Conservation (phyloP, 768 basidiomycete species). For the Gymnopilus junonius region DNA sequence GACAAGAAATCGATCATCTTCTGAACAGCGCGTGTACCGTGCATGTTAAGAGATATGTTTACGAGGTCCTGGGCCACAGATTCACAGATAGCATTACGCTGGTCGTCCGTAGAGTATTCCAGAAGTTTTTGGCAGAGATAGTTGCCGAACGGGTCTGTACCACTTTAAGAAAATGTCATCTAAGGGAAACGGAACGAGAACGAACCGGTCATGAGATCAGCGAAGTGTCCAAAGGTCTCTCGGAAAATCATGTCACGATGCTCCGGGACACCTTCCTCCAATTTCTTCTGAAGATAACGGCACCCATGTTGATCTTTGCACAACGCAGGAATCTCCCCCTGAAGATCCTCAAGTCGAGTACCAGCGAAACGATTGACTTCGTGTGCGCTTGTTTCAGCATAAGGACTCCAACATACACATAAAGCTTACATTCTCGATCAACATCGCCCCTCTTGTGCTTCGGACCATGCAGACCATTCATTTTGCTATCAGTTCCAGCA, state of each 20-base stretch:
- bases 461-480: constrained; percentile 89
- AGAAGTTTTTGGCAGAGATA: constrained; percentile 98
- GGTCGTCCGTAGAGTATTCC: constrained; percentile 97
- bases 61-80: constrained; percentile 97
- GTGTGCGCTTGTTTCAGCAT: constrained; percentile 10
- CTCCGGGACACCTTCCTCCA: constrained; percentile 94
- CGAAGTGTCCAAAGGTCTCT: constrained; percentile 97
- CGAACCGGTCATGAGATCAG: constrained; percentile 96
- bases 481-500: constrained; percentile 66
- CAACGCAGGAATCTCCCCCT: constrained; percentile 90
- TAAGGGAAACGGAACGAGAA: constrained; percentile 6
- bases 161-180: constrained; percentile 5
- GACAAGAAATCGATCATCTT: constrained; percentile 99
- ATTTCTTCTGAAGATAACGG: constrained; percentile 97
- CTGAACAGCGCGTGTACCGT: constrained; percentile 98
- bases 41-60: constrained; percentile 99
- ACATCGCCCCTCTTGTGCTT: constrained; percentile 95
- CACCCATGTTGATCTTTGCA: constrained; percentile 99
- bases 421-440: constrained; percentile 75
- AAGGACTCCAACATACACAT: neutral
- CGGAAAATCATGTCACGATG: constrained; percentile 99
- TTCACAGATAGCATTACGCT: constrained; percentile 95
- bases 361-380: constrained; percentile 96
- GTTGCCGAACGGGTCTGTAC: constrained; percentile 94
- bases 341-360: constrained; percentile 92